Base-by-base conservation (phyloP, 108 stramenopile genomes). In the Tribonema minus region DNA sequence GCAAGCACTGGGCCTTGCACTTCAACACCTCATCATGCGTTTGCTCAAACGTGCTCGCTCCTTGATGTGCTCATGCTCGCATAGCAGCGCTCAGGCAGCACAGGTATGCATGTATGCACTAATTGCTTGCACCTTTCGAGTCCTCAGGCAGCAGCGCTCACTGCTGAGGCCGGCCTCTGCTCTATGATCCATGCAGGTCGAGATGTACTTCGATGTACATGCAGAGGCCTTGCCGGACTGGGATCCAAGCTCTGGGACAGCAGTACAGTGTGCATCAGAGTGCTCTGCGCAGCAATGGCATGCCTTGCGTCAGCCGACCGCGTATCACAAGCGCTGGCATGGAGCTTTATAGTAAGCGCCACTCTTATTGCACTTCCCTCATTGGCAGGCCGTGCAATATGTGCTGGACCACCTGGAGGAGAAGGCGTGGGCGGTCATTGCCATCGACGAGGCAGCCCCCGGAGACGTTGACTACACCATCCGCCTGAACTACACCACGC, bases 401-500 rank as follows among this genome's bases (percentile, higher is more conserved):
- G 75, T 87, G 9, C 37, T 76, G 64, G 72, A 85, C 39, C 82
- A 85, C 36, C 61, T 73, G 20, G 76, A 85, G n/a, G 89, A 88
- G 66, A 54, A 82, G 6, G 74, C 89, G 25, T 89, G 86, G 73
- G 87, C 85, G 12, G 58, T 89, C n/a, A 71, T 89, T 41, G 80
- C 77, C 29, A 35, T 89, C 4, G 76, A 67, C 62, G 64, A 54
- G 37, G 54, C 65, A 23, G 30, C 28, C 20, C 37, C 61, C 20
- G 74, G 74, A 15, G 34, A 37, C 29, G 61, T 84, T 25, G 84
- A 85, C 60, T 89, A 81, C 72, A 85, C 64, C 26, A 88, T 88
- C 39, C 84, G 86, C 25, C 70, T 87, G 84, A 88, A 88, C 74
- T 87, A 82, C 69, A 88, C 86, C 3, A 85, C 84, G 37, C 59